These are phyloP conservation scores for Neurospora sp. DNA, from an alignment of 495 filamentous ascomycete species.

Conservation along the genomic window DNA sequence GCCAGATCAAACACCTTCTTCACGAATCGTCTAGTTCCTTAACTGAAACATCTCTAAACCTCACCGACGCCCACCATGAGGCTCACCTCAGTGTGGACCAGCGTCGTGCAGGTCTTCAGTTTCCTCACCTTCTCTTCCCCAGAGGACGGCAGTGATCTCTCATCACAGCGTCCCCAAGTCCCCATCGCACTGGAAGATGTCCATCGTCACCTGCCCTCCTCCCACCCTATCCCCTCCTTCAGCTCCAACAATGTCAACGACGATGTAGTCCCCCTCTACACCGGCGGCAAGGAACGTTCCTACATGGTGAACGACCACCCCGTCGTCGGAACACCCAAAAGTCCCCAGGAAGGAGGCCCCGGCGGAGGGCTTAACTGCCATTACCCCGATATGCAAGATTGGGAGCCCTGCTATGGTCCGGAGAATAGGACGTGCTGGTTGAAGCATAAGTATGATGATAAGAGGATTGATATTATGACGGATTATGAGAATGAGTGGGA, in stretches of 20 bases:
- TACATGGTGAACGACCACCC: neutral
- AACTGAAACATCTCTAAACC: neutral
- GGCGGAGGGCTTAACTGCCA: neutral
- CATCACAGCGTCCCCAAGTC: neutral
- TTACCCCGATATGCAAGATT: conserved; percentile 2
- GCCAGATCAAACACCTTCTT: neutral
- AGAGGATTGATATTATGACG: conserved; percentile 6
- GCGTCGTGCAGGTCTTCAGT: conserved; percentile 6
- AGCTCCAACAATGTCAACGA: neutral
- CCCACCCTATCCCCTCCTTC: neutral
- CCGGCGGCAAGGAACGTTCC: neutral
- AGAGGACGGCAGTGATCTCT: neutral
- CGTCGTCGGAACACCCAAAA: conserved; percentile 4
- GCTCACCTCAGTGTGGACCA: conserved; percentile 6
- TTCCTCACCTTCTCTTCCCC: conserved; percentile 5
- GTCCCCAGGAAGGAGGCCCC: conserved; percentile 1
- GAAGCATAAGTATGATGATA: neutral
- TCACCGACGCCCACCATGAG: conserved; percentile 3
- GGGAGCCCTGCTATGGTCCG: conserved; percentile 1
- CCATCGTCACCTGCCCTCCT: neutral
- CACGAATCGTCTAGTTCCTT: neutral
- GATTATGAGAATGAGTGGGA: conserved; percentile 5
- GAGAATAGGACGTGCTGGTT: conserved; percentile 6
- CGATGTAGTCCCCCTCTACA: neutral
- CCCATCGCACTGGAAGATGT: neutral